A percentile compares a stretch with the other conserved stretches of the same genome.
Conservation (phyloP, 129 eudicot genomes). For the Mikania micrantha region DNA sequence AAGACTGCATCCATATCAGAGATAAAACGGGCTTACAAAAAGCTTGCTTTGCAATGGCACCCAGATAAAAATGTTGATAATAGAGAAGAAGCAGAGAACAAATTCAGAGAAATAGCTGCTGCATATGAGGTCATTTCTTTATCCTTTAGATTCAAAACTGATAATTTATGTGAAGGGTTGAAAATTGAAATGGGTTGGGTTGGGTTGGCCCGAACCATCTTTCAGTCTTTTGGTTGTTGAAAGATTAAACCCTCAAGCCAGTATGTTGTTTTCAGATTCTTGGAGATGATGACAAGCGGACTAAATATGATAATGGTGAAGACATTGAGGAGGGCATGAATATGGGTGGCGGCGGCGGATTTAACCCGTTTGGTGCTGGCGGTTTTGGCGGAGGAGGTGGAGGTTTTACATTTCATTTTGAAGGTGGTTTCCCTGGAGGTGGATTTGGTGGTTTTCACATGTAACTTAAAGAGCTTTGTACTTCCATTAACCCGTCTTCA, state of each 20-base stretch:
- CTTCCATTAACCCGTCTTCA: slow-evolving; percentile 12
- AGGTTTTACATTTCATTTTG: slow-evolving; percentile 86
- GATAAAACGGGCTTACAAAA: slow-evolving; percentile 89
- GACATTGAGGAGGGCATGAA: slow-evolving; percentile 87
- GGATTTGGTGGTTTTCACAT: slow-evolving; percentile 78
- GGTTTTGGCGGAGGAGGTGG: slow-evolving; percentile 97
- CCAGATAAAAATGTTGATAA: slow-evolving; percentile 96
- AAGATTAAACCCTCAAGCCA: neutral
- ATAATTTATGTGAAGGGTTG: neutral
- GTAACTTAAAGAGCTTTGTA: slow-evolving; percentile 22
- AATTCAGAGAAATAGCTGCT: slow-evolving; percentile 93
- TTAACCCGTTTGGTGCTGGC: slow-evolving; percentile 90
- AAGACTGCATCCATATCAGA: slow-evolving; percentile 73
- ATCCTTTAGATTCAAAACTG: neutral
- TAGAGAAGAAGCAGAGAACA: slow-evolving; percentile 91
- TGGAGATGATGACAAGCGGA: slow-evolving; percentile 90
- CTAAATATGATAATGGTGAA: slow-evolving; percentile 83
- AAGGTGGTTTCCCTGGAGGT: slow-evolving; percentile 87
- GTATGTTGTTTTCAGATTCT: slow-evolving; percentile 47
- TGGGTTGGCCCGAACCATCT: neutral
- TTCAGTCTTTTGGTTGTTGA: neutral
- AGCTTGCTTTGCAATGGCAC: slow-evolving; percentile 94
- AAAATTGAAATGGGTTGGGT: too few relatives aligned
- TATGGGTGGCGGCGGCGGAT: slow-evolving; percentile 85
- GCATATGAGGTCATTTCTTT: slow-evolving; percentile 76